A percentile compares a stretch with the other conserved stretches of the same genome.
Conservation (phyloP, 2,329 filamentous ascomycete genomes). For the Exophiala calicioides region DNA sequence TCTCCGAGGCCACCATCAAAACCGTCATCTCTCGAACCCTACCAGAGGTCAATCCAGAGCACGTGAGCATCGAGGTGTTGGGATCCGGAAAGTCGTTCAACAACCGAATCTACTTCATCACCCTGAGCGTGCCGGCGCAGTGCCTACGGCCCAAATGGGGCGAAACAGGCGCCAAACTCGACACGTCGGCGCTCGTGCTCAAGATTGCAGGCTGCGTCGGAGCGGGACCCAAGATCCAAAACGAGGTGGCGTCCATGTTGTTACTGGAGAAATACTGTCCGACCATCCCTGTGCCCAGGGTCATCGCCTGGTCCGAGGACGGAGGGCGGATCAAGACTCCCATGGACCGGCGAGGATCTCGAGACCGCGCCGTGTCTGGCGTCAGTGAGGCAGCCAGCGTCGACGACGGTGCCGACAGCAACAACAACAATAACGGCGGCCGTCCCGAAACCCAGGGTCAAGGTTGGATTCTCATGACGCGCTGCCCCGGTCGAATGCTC, state of each 20-base stretch:
- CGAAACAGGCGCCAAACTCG: conserved; percentile 7
- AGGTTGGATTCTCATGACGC: conserved; percentile 24
- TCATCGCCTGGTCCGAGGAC: conserved; percentile 28
- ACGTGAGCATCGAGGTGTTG: conserved; percentile 20
- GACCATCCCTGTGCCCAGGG: conserved; percentile 19
- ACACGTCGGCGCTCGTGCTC: conserved; percentile 20
- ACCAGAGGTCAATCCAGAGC: conserved; percentile 17
- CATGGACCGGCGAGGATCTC: conserved; percentile 14
- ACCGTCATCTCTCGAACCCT: conserved; percentile 19
- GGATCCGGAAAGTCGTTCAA: conserved; percentile 28
- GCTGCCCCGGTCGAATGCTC: conserved; percentile 19
- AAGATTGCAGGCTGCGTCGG: conserved; percentile 24
- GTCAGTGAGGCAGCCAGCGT: conserved; percentile 3
- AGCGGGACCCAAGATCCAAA: conserved; percentile 24
- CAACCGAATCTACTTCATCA: conserved; percentile 29
- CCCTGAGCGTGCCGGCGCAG: conserved; percentile 15
- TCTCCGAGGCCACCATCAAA: conserved; percentile 24
- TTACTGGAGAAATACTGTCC: conserved; percentile 26
- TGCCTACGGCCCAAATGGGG: conserved; percentile 10
- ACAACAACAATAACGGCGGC: background rate
- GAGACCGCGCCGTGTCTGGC: conserved; percentile 4
- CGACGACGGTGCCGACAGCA: conserved; percentile 7
- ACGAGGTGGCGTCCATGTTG: conserved; percentile 24
- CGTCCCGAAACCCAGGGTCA: conserved; percentile 15
- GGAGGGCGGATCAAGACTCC: conserved; percentile 21